Evolutionary conservation across 192 early-diverging fungal species (phyloP), one percentile per base, ranked within the genome.

Genomic region (Allomyces javanicus): DNA sequence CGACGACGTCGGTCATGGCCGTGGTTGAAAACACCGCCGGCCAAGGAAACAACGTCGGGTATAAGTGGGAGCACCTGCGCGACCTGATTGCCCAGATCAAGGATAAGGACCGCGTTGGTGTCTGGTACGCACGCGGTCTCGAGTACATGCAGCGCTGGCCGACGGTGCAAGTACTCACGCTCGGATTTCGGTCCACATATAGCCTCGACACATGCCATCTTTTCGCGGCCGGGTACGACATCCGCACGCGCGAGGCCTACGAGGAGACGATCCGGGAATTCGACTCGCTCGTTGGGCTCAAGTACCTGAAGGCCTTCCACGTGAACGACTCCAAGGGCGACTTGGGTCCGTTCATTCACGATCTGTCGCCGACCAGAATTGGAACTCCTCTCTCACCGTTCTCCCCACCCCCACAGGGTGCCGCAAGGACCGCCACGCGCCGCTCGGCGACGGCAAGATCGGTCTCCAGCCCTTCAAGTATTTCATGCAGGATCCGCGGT

Each of bases 11-110:
- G 61, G 71, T 78, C 44, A 70, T 66, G 24, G 64, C 72, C 25
- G 70, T 78, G 24, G 23, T 78, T 43, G 76, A 78, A 67, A 78
- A 75, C 66, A 73, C 68, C 67, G 76, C 76, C 1, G 76, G 76
- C 7, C 70, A 72, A 61, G 76, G 73, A 12, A 71, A 66, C 43
- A 65, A 67, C 23, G 24, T 78, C 12, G 76, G 76, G 3, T 40
- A 63, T 24, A 71, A 44, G 19, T 78, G 75, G 50, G 67, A 72
- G 44, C 66, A 78, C 7, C 66, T 78, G 23, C 25, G 70, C 14
- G 62, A 69, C 3, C 73, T 78, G 21, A 70, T 75, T 24, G 70
- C 62, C 19, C 44, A 65, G 22, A 70, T 78, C 25, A 63, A 68
- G 23, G 62, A 78, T 65, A 75, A 75, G 67, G 19, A 24, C 24